Base-by-base conservation (phyloP, 2,329 filamentous ascomycete species). In the Mycogone perniciosa region DNA sequence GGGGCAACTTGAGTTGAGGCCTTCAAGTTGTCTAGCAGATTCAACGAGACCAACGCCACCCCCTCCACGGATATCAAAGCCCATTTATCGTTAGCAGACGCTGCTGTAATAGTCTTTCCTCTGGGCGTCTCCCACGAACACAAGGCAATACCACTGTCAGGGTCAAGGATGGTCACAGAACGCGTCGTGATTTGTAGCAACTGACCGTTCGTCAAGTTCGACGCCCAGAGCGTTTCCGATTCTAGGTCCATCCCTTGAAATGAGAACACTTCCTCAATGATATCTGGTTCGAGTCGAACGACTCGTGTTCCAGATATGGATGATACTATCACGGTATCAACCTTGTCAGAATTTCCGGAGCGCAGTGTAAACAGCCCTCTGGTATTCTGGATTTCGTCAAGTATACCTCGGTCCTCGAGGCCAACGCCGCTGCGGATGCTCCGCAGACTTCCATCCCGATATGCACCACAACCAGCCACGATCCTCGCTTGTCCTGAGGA, bases 391-490 rank as follows among this genome's bases (percentile, higher is more conserved):
- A 97, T 83, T 42, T 95, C 86, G 34, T 84, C 88, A 7, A 97
- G 73, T 5, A 92, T 77, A 20, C 90, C 92, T 11, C 91, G 71
- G 50, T 96, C 89, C 64, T 96, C 89, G 46, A 97, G 78, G 1
- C 91, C 91, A 46, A 99, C 91, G 45, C 93, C 95, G 64, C 92
- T 97, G 49, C 93, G 81, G 26, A 99, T 89, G 63, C 89, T 96
- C 54, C 93, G 79, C 48, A 99, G 71, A 50, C 87, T 92, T 13
- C 93, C 93, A 61, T 96, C 89, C 57, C 88, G 84, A 64, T 89
- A 93, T 0, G 88, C 90, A 30, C 93, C 93, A 50, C 91, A 96
- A 1, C 90, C 92, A 2, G 92, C 91, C 8, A 99, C 89, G 54
- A 99, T 88, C 37, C 91, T 82, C 42, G 93, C 91, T 68, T 99